Evolutionary conservation across 179 eudicot species (phyloP), one percentile per base, ranked within the genome.

Genomic region (Silene vulgaris): DNA sequence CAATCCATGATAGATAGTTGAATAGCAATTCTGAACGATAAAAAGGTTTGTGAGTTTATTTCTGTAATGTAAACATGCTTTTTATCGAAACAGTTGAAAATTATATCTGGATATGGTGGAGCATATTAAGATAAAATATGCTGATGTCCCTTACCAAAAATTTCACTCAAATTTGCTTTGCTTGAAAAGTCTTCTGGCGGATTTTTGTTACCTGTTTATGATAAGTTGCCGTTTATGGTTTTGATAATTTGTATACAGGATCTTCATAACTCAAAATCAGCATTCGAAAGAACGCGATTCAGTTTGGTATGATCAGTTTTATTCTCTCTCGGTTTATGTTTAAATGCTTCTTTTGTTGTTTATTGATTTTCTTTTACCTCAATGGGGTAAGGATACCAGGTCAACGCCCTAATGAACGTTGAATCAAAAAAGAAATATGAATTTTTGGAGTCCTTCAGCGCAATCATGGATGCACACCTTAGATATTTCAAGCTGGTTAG

Each of bases 391-490:
- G 92, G 78, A 88, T 78, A 84, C 82, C 90, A 93, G 98, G 98
- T 90, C 63, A 89, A 88, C 86, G 85, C 98, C 74, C 90, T 93
- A 65, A 85, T 86, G 77, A 90, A 87, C 84, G 84, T 93, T 79
- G 98, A 93, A 84, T 86, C 97, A 43, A 93, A 93, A 83, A 93
- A 91, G 90, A 93, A 93, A 75, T 90, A 88, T 40, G 97, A 91
- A 83, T 93, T 91, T 80, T 84, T 93, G 82, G 98, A 90, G 85
- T 93, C 97, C 14, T 84, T 93, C 71, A 89, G 98, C 75, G 91
- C 98, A 74, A 91, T 93, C 66, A 93, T 93, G 98, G 98, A 93
- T 89, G 96, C 96, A 75, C 98, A 93, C 80, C 87, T 93, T n/a
- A 86, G 96, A 89, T 93, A 88, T 82, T 91, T 90, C 80, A 93